Conservation (phyloP, 495 filamentous ascomycete species). For the Neurospora sp. region DNA sequence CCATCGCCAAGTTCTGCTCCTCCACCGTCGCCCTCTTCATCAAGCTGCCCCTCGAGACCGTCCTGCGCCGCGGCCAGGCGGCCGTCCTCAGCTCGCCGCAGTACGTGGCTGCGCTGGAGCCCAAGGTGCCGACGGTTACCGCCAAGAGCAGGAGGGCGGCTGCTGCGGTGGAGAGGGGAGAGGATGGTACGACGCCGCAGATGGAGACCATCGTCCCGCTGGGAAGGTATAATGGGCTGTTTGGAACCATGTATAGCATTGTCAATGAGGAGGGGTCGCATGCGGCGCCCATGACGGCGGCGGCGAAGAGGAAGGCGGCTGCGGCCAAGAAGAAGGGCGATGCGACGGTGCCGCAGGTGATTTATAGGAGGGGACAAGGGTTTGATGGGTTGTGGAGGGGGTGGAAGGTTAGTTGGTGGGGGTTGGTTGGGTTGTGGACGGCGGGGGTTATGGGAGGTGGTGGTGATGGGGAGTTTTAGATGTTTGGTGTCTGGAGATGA, state of each 20-base stretch:
- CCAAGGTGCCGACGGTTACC: conserved; percentile 4
- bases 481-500: no score
- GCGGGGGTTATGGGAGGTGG: conserved; percentile 33
- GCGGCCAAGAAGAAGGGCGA: background rate
- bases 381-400: conserved; percentile 79
- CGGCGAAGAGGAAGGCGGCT: background rate
- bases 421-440: conserved; percentile 75
- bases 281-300: conserved; percentile 24
- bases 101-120: conserved; percentile 35
- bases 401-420: conserved; percentile 95
- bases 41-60: conserved; percentile 83
- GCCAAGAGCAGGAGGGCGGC: conserved; percentile 20
- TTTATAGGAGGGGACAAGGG: conserved; percentile 64
- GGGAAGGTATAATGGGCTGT: conserved; percentile 67
- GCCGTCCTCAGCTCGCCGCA: conserved; percentile 40
- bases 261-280: conserved; percentile 68
- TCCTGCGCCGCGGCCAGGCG: conserved; percentile 79
- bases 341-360: conserved; percentile 27
- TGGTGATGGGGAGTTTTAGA: conserved; percentile 40
- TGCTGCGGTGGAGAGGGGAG: background rate
- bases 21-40: conserved; percentile 71
- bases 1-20: conserved; percentile 64
- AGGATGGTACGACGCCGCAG: background rate
- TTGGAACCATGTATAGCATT: conserved; percentile 83
- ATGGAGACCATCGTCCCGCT: conserved; percentile 65